phyloP scores from a whole-genome alignment of 73 alveolate species.

The Symbiodinium pilosum region DNA sequence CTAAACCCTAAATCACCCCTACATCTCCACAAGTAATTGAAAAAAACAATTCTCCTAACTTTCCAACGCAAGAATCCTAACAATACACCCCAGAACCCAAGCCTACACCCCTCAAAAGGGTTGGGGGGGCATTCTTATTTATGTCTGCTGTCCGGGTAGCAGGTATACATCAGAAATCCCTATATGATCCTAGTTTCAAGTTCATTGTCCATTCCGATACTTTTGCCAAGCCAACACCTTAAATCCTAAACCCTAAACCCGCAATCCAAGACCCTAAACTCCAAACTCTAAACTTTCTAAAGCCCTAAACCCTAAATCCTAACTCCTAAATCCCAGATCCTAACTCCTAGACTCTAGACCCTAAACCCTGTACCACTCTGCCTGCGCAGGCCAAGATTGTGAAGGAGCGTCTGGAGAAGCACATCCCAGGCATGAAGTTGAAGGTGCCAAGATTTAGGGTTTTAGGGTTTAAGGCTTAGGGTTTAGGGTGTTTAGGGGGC shows the following conservation, averaged over 20 bases:
- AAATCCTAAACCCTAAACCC: background rate
- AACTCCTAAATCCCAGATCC: background rate
- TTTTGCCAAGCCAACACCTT: background rate
- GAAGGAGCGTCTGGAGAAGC: constrained; percentile 70
- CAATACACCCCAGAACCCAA: too few relatives aligned
- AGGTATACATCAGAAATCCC: too few relatives aligned
- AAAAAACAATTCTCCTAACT: too few relatives aligned
- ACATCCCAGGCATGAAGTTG: constrained; percentile 77
- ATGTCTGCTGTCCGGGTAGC: too few relatives aligned
- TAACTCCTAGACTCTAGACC: background rate
- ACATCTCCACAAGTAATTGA: too few relatives aligned
- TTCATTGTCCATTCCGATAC: too few relatives aligned
- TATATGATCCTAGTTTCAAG: too few relatives aligned
- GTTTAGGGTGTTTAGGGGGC: background rate
- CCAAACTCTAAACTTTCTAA: background rate
- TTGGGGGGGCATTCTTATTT: too few relatives aligned
- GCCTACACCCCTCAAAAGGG: too few relatives aligned
- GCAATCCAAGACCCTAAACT: background rate
- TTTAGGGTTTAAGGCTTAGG: background rate
- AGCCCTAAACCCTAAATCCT: background rate
- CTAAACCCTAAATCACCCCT: too few relatives aligned
- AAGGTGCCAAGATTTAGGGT: constrained; percentile 14
- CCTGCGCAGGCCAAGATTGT: constrained; percentile 45
- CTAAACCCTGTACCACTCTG: background rate
- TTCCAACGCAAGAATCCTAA: too few relatives aligned